Conservation (phyloP, 805 yeast species). For the Vanderwaltozyma polyspora region DNA sequence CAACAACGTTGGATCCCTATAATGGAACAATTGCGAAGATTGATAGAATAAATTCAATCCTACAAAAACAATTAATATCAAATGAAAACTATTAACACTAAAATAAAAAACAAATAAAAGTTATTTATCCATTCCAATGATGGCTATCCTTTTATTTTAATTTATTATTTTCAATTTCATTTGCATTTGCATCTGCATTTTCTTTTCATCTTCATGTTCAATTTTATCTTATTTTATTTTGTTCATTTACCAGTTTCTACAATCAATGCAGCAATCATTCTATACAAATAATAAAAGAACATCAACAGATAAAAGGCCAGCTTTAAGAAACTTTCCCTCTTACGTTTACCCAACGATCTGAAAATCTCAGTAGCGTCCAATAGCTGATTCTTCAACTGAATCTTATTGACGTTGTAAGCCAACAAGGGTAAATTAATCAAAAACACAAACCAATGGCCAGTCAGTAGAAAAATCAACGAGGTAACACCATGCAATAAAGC, state of each 20-base stretch:
- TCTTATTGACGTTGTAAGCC: slow-evolving; percentile 74
- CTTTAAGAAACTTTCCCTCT: slow-evolving; percentile 83
- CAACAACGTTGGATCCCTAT: slow-evolving; percentile 9
- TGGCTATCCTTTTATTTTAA: too few species aligned
- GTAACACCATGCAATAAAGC: slow-evolving; percentile 70
- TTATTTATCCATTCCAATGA: too few species aligned
- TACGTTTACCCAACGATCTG: slow-evolving; percentile 84
- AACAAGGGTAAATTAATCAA: slow-evolving; percentile 72
- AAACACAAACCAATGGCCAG: slow-evolving; percentile 89
- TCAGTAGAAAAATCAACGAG: slow-evolving; percentile 59
- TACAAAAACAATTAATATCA: slow-evolving; percentile 3
- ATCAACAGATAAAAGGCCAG: slow-evolving; percentile 81
- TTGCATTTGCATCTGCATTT: too few species aligned
- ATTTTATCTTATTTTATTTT: neutral
- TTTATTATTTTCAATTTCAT: too few species aligned
- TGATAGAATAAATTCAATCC: slow-evolving; percentile 7
- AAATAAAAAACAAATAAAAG: too few species aligned
- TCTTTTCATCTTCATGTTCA: neutral
- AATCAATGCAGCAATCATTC: slow-evolving; percentile 90
- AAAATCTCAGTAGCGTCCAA: slow-evolving; percentile 97
- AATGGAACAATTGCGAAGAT: slow-evolving; percentile 12
- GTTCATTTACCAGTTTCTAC: slow-evolving; percentile 32
- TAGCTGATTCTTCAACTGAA: slow-evolving; percentile 67
- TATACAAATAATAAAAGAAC: slow-evolving; percentile 92
- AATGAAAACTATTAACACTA: neutral